Conservation (phyloP, 805 yeast species). For the Sugiyamaella marilandica region DNA sequence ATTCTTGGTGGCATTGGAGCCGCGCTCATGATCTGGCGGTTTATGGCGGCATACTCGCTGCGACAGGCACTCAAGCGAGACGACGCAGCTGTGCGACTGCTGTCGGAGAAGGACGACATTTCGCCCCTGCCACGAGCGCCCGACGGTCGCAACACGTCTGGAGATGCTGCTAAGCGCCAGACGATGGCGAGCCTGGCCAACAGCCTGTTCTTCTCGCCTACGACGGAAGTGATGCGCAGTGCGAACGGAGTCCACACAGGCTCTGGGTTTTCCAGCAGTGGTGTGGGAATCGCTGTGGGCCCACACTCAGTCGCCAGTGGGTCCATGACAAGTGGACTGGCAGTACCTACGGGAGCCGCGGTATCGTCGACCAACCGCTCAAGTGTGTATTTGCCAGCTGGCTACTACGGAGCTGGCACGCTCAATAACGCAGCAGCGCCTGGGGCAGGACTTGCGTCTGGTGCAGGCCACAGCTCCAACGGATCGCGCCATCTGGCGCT, state of each 20-base stretch:
- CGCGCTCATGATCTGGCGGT: slow-evolving; percentile 49
- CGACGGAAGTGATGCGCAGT: slow-evolving; percentile 62
- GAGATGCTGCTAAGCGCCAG: slow-evolving; percentile 8
- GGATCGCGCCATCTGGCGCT: slow-evolving; percentile 21
- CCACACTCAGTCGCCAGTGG: neutral
- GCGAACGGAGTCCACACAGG: slow-evolving; percentile 19
- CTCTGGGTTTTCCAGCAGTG: neutral
- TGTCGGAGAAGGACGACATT: slow-evolving; percentile 2
- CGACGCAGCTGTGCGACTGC: slow-evolving; percentile 20
- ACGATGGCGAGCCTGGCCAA: slow-evolving; percentile 12
- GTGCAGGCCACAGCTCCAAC: slow-evolving; percentile 16
- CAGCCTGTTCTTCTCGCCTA: slow-evolving; percentile 67
- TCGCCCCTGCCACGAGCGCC: slow-evolving; percentile 9
- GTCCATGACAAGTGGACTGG: slow-evolving; percentile 5
- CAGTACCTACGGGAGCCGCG: neutral
- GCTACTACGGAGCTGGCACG: slow-evolving; percentile 25
- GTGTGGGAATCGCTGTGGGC: neutral
- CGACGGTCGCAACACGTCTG: slow-evolving; percentile 11
- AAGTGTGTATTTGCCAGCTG: slow-evolving; percentile 27
- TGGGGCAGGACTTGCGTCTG: slow-evolving; percentile 5
- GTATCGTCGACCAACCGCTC: slow-evolving; percentile 11
- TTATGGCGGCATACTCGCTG: slow-evolving; percentile 43
- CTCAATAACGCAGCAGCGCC: neutral
- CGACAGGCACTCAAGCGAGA: slow-evolving; percentile 48
- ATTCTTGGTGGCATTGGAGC: slow-evolving; percentile 56